These are phyloP conservation scores for Pelargonium fulgidum DNA, from an alignment of 441 rosid species.

Conservation along the genomic window DNA sequence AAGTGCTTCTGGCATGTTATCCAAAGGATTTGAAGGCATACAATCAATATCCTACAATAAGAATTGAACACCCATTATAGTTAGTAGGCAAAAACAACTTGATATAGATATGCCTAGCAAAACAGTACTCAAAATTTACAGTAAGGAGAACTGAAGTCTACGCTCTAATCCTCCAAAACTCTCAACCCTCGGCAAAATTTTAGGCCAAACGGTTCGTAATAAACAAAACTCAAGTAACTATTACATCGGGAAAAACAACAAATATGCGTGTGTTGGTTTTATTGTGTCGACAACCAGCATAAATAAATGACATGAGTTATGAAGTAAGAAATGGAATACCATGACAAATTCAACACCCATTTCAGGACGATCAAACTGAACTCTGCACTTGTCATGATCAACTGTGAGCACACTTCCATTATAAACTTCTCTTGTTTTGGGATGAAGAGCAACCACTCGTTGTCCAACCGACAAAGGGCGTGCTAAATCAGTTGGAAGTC, in stretches of 20 bases:
- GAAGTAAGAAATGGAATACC: slow-evolving; percentile 39
- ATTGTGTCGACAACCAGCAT: slow-evolving; percentile 1
- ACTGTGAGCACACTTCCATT: slow-evolving; percentile 89
- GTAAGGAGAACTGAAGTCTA: not conserved
- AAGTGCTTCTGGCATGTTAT: slow-evolving; percentile 89
- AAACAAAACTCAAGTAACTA: not conserved
- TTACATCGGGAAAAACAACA: not conserved
- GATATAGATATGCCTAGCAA: not conserved
- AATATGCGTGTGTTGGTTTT: not conserved
- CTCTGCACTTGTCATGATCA: slow-evolving; percentile 76
- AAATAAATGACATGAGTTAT: slow-evolving; percentile 8
- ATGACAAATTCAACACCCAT: slow-evolving; percentile 80
- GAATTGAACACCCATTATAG: slow-evolving; percentile 8
- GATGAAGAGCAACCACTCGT: slow-evolving; percentile 81
- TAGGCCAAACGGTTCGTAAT: not conserved
- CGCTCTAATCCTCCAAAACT: not conserved
- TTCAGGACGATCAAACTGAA: slow-evolving; percentile 79
- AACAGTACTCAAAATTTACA: not conserved
- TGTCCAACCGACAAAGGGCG: slow-evolving; percentile 93
- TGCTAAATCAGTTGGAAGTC: slow-evolving; percentile 92
- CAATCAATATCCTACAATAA: slow-evolving; percentile 86
- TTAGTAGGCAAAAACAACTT: not conserved
- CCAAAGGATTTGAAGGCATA: slow-evolving; percentile 84
- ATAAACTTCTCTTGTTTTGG: slow-evolving; percentile 76
- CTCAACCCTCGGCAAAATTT: not conserved